phyloP scores from a whole-genome alignment of 179 eudicot genomes.

The Patellifolia procumbens region DNA sequence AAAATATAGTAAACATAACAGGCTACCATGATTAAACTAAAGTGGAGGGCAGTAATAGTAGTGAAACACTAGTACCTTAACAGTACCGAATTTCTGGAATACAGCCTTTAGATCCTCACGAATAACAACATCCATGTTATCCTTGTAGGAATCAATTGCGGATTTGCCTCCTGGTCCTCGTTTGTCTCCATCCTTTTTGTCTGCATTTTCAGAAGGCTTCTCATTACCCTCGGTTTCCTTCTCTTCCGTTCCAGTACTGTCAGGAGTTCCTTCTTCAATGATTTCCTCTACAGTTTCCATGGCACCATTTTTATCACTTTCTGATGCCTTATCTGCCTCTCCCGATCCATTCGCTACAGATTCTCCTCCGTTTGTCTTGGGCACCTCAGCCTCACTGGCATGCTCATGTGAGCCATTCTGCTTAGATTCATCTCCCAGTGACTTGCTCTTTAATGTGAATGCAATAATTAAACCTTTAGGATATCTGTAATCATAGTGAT shows the following conservation, averaged over 20 bases:
- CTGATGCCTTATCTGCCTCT: slow-evolving; percentile 35
- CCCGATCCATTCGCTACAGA: slow-evolving; percentile 26
- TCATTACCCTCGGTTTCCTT: slow-evolving; percentile 47
- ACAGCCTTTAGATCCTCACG: slow-evolving; percentile 84
- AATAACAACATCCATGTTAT: slow-evolving; percentile 61
- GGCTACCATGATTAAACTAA: no score
- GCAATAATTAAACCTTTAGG: slow-evolving; percentile 88
- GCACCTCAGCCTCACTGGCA: slow-evolving; percentile 28
- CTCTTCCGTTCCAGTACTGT: slow-evolving; percentile 44
- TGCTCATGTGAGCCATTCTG: slow-evolving; percentile 43
- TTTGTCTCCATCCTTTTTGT: slow-evolving; percentile 37
- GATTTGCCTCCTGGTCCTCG: slow-evolving; percentile 32
- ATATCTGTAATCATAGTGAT: slow-evolving; percentile 51
- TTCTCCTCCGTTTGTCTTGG: slow-evolving; percentile 40
- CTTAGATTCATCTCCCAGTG: slow-evolving; percentile 40
- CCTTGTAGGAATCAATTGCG: slow-evolving; percentile 39
- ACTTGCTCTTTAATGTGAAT: slow-evolving; percentile 64
- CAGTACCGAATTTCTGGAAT: slow-evolving; percentile 69
- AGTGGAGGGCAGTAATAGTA: background rate
- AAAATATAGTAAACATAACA: background rate
- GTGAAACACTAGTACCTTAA: slow-evolving; percentile 58
- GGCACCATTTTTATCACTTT: slow-evolving; percentile 36
- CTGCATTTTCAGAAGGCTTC: slow-evolving; percentile 36
- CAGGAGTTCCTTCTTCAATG: slow-evolving; percentile 41
- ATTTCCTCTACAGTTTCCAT: slow-evolving; percentile 31